Conservation (phyloP, 805 yeast species). For the Sungouiella thailandica region DNA sequence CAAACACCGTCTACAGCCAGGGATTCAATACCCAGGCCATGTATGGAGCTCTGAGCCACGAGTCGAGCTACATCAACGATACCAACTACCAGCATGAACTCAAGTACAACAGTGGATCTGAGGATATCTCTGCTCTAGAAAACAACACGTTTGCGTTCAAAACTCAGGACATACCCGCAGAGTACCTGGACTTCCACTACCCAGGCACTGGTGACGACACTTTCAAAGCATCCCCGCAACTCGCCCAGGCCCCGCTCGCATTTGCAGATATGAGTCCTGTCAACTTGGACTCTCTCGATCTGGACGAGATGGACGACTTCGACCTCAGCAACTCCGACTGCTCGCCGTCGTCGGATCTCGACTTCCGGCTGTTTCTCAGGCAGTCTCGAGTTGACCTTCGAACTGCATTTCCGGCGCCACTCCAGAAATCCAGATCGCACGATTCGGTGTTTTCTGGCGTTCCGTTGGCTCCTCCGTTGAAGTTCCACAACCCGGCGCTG, state of each 20-base stretch:
- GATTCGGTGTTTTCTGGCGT: conserved; percentile 17
- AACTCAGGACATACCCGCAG: too few species aligned
- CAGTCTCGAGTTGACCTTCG: conserved; percentile 28
- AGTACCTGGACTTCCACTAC: too few species aligned
- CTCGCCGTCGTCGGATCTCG: conserved; percentile 15
- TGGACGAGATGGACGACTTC: conserved; percentile 2
- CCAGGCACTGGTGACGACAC: too few species aligned
- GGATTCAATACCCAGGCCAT: too few species aligned
- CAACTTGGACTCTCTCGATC: conserved; percentile 1
- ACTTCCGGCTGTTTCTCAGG: conserved; percentile 25
- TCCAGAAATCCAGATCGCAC: conserved; percentile 21
- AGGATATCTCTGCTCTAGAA: too few species aligned
- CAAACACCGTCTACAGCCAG: too few species aligned
- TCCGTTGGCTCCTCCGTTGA: conserved; percentile 2
- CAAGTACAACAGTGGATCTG: too few species aligned
- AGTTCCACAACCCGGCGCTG: conserved; percentile 32
- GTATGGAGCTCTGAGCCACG: too few species aligned
- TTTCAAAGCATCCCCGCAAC: not conserved
- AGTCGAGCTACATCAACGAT: too few species aligned
- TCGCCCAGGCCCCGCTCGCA: not conserved
- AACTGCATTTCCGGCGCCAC: conserved; percentile 24
- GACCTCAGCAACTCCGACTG: not conserved
- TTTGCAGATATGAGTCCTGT: not conserved
- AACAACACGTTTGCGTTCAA: too few species aligned
- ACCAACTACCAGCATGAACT: too few species aligned